Evolutionary conservation across 2,329 filamentous ascomycete genomes (phyloP).

Genomic region (Dothiorella sarmentorum): DNA sequence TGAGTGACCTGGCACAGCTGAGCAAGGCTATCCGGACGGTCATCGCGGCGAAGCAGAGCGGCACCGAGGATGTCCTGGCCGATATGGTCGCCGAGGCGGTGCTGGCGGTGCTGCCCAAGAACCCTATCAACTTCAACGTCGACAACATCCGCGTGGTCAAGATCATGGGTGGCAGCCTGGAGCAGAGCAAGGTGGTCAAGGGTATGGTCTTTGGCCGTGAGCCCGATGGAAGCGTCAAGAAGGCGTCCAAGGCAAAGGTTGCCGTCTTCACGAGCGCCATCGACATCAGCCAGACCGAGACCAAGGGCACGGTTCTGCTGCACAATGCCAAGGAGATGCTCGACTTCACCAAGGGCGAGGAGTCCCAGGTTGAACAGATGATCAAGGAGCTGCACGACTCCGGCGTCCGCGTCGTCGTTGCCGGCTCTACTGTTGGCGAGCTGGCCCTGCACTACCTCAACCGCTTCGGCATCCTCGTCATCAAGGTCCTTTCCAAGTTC

Average conservation of each 20-base stretch:
- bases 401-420: conserved; percentile 85
- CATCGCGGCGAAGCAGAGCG: conserved; percentile 93
- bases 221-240: conserved; percentile 86
- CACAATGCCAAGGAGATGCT: conserved; percentile 99
- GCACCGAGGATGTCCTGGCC: conserved; percentile 84
- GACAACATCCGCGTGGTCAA: conserved; percentile 99
- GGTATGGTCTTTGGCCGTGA: conserved; percentile 98
- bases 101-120: conserved; percentile 89
- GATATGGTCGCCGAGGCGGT: conserved; percentile 79
- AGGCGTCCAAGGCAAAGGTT: conserved; percentile 89
- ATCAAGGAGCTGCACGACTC: conserved; percentile 97
- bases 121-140: conserved; percentile 93
- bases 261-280: conserved; percentile 91
- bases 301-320: conserved; percentile 93
- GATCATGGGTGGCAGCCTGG: conserved; percentile 96
- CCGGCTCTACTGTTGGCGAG: conserved; percentile 90
- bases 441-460: conserved; percentile 97
- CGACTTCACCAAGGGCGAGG: conserved; percentile 96
- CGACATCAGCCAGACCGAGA: conserved; percentile 94
- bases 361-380: conserved; percentile 80
- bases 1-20: conserved; percentile 76
- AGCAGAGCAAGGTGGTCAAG: conserved; percentile 91
- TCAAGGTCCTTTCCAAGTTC: conserved; percentile 98
- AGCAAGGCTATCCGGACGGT: conserved; percentile 95
- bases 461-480: conserved; percentile 90